A percentile compares a stretch with the other conserved stretches of the same genome.
Conservation (phyloP, 2,329 filamentous ascomycete species). For the Ambrosiella beaveri region DNA sequence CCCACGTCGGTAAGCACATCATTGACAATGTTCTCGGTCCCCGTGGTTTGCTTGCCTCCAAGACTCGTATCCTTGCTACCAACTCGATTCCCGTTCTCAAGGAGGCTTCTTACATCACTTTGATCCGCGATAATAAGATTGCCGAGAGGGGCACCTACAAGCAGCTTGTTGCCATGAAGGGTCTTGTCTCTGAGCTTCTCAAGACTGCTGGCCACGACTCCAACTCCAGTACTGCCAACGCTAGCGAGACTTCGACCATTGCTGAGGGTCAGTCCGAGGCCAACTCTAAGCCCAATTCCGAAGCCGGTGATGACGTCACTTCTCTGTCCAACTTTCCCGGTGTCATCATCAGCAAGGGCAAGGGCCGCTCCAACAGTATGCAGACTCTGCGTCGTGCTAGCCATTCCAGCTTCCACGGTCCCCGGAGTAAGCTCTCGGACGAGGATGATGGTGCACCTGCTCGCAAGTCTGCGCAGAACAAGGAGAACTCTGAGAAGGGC, state of each 20-base stretch:
- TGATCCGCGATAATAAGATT: constrained; percentile 69
- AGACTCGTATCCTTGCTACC: constrained; percentile 84
- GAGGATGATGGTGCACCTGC: constrained; percentile 57
- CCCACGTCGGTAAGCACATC: constrained; percentile 86
- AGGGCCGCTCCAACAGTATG: constrained; percentile 50
- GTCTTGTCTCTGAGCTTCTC: constrained; percentile 70
- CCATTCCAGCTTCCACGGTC: constrained; percentile 74
- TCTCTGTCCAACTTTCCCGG: constrained; percentile 37
- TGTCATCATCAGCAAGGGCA: constrained; percentile 41
- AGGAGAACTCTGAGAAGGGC: constrained; percentile 82
- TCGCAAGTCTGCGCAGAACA: constrained; percentile 60
- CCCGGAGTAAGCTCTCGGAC: constrained; percentile 66
- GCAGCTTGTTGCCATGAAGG: constrained; percentile 85
- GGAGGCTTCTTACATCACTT: constrained; percentile 74
- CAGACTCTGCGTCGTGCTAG: constrained; percentile 77
- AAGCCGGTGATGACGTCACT: constrained; percentile 70
- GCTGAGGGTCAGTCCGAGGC: constrained; percentile 30
- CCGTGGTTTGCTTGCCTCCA: constrained; percentile 62
- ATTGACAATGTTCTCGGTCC: constrained; percentile 86
- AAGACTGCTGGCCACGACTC: constrained; percentile 50
- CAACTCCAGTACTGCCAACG: constrained; percentile 21
- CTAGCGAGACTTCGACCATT: constrained; percentile 40
- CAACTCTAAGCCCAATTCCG: constrained; percentile 22
- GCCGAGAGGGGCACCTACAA: constrained; percentile 79
- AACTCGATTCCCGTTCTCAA: constrained; percentile 85